Evolutionary conservation across 441 rosid genomes (phyloP).

Genomic region (Syzygium syzygioides): DNA sequence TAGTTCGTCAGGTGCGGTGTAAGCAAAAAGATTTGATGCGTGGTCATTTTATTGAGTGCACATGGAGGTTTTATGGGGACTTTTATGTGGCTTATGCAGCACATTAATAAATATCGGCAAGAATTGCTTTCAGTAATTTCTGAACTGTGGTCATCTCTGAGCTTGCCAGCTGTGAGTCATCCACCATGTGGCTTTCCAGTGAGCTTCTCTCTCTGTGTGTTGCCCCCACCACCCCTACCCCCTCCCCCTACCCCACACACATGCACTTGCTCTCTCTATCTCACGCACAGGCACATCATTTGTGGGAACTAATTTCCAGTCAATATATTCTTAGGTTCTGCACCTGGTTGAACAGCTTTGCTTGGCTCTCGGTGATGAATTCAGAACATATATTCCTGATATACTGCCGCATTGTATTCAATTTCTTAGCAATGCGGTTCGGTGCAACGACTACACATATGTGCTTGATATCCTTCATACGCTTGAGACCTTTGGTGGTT

Average conservation of each 20-base stretch:
- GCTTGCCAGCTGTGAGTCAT: conserved; percentile 66
- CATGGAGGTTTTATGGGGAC: conserved; percentile 4
- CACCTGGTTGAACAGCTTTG: conserved; percentile 99
- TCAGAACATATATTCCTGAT: conserved; percentile 87
- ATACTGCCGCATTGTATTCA: conserved; percentile 95
- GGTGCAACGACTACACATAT: conserved; percentile 79
- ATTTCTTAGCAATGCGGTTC: conserved; percentile 89
- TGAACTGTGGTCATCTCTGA: conserved; percentile 96
- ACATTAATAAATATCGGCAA: conserved; percentile 87
- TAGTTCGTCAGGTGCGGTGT: conserved; percentile 87
- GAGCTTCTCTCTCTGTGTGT: conserved; percentile 3
- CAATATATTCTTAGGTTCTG: conserved; percentile 54
- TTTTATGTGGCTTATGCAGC: conserved; percentile 55
- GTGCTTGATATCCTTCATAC: conserved; percentile 95
- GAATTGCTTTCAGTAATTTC: conserved; percentile 85
- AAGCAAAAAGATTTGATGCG: background rate
- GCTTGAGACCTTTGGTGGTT: conserved; percentile 96
- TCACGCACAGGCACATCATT: background rate
- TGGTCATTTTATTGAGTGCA: background rate
- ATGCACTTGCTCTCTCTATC: background rate
- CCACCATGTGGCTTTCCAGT: conserved; percentile 92
- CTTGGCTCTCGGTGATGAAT: conserved; percentile 98
- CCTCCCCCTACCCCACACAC: background rate
- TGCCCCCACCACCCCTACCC: background rate
- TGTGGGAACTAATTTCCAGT: background rate